Conservation (phyloP, 2,329 filamentous ascomycete species). For the Sarocladium brachiariae region DNA sequence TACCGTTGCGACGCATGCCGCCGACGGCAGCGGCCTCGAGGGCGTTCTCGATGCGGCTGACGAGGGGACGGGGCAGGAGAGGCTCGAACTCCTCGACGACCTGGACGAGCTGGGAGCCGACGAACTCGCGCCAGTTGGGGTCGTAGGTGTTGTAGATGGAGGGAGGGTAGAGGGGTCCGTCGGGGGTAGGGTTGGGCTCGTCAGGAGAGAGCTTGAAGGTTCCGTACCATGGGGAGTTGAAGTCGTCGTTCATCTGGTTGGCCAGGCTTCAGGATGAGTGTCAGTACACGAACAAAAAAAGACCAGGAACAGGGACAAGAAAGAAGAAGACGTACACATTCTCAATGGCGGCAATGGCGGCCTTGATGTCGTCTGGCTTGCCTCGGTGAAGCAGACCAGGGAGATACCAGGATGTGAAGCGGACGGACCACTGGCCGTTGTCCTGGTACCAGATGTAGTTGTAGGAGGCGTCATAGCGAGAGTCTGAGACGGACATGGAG, state of each 20-base stretch:
- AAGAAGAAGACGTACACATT: no score
- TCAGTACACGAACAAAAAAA: no score
- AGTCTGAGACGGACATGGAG: constrained; percentile 31
- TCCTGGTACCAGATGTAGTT: constrained; percentile 34
- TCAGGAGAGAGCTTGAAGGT: constrained; percentile 34
- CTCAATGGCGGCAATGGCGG: constrained; percentile 1
- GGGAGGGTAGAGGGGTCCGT: constrained; percentile 23
- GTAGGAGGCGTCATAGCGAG: constrained; percentile 33
- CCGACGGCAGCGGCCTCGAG: constrained; percentile 30
- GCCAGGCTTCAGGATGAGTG: no score
- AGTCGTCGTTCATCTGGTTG: constrained; percentile 29
- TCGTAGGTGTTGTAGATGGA: constrained; percentile 13
- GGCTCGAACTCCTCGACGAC: constrained; percentile 27
- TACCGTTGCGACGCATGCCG: constrained; percentile 33
- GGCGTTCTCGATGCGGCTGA: constrained; percentile 28
- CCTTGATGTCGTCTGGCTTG: constrained; percentile 17
- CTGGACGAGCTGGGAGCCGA: constrained; percentile 28
- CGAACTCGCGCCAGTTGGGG: constrained; percentile 31
- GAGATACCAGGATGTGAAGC: constrained; percentile 37
- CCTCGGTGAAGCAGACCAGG: constrained; percentile 27
- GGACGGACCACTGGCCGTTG: constrained; percentile 33
- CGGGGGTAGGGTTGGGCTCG: constrained; percentile 28
- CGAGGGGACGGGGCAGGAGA: constrained; percentile 23
- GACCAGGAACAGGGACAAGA: constrained; percentile 10
- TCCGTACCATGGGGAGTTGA: constrained; percentile 33